Evolutionary conservation across 305 asterid genomes (phyloP), one percentile per base, ranked within the genome.

Genomic region (Caryopteris hybrid): DNA sequence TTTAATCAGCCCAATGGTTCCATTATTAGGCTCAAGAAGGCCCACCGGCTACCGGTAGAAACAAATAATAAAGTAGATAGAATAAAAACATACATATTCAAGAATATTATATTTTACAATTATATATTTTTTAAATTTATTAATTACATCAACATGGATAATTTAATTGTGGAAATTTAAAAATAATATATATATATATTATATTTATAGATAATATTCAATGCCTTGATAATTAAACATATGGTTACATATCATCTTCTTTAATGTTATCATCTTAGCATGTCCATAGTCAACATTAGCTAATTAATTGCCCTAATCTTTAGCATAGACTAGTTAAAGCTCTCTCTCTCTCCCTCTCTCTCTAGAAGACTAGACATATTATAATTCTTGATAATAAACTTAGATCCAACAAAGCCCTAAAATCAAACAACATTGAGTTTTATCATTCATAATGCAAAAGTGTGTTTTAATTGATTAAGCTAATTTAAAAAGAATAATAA

Each of bases 221-320:
- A 42, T 34, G 36, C 52, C 16, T 10, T 66, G 61, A 64, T 46
- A 66, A 52, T 50, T 51, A 6, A 3, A 34, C 39, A 36, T 36
- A 51, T 34, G 10, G 17, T 51, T 34, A 65, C 50, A 20, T 50
- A 65, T 65, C 2, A 51, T 65, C 25, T 22, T 33, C 36, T 36
- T 65, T 65, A 65, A 65, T 65, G 61, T 48, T 65, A 50, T 21
- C 71, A 36, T 66, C 20, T 66, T 66, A 34, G 65, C 41, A 69
- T 69, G 51, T 69, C 66, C 57, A 56, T 50, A 56, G 38, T 68
- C 41, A 10, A 36, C 34, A 58, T 47, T 67, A 67, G 66, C 39
- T 22, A 2, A 25, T 55, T 58, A 31, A 56, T 38, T 55, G 43
- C 42, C 39, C 61, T 23, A 53, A 41, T 54, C 41, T 42, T 42